Evolutionary conservation across 805 yeast species (phyloP), one percentile per base, ranked within the genome.

Genomic region (Schwanniomyces polymorphus): DNA sequence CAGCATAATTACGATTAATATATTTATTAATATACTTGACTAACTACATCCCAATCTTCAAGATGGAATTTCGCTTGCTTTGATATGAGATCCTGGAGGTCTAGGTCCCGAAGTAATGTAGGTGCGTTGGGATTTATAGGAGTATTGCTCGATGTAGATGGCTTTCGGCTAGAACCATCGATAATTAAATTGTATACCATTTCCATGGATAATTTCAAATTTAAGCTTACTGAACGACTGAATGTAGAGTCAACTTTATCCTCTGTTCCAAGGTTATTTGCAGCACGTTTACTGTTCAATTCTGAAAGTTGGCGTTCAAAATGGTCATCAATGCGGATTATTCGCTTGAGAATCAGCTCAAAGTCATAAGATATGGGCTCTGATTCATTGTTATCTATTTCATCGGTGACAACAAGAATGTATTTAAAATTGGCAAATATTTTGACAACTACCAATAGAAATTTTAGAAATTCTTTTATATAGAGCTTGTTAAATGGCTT

Each of bases 401-500:
- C 38, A 34, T 34, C 38, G 12, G 12, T 17, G 18, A 11, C 27
- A 21, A 21, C 16, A 18, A 37, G 16, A 14, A 37, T 5, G 12
- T 18, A 18, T 44, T 65, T 63, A 52, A 70, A 73, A 47, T 70
- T 71, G 27, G 64, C 56, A 2, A 73, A 41, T 5, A 73, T 61
- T 48, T 72, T 71, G 5, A 68, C 76, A 5, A 73, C 57, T 0
- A 71, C 51, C 51, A 65, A 60, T 6, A 73, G 56, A 45, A 73
- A 71, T 47, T 57, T 59, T 41, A 71, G 55, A 46, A 67, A 71
- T 49, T 73, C 78, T 44, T 63, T 63, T 14, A 68, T 58, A 23
- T 68, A 56, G 27, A 73, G 57, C 45, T 67, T 67, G 28, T 65
- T 58, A 49, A 73, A 68, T 10, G 77, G 76, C 43, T 70, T 69